Percentiles rank a stretch among this genome's conserved stretches.
These are phyloP conservation scores for Naganishia vishniacii DNA, from an alignment of 768 basidiomycete genomes.

Conservation along the genomic window DNA sequence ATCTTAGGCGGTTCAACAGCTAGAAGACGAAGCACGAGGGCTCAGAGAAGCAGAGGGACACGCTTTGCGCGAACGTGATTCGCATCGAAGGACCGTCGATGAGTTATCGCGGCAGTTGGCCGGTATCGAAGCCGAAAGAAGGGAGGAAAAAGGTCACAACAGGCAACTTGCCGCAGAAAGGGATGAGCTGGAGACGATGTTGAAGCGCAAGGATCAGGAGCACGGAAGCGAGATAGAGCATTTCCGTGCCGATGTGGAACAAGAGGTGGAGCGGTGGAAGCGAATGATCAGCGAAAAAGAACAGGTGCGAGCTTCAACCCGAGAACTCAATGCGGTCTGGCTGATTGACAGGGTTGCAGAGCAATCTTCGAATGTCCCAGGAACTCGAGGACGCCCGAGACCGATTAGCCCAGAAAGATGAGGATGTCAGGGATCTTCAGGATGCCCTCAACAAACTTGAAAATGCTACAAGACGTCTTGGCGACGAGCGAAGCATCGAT, in stretches of 20 bases:
- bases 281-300: constrained; percentile 38
- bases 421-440: constrained; percentile 70
- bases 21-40: constrained; percentile 13
- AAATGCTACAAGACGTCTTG: constrained; percentile 68
- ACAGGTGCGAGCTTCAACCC: constrained; percentile 26
- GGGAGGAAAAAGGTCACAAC: constrained; percentile 37
- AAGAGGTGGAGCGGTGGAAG: constrained; percentile 30
- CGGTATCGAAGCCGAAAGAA: constrained; percentile 26
- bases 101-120: constrained; percentile 50
- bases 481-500: constrained; percentile 76
- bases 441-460: constrained; percentile 65
- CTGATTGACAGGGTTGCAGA: constrained; percentile 23
- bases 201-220: constrained; percentile 19
- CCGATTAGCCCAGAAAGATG: constrained; percentile 65
- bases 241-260: constrained; percentile 22
- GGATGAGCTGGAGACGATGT: constrained; percentile 57
- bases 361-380: constrained; percentile 31
- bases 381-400: constrained; percentile 45
- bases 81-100: constrained; percentile 32
- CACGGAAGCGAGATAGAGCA: constrained; percentile 28
- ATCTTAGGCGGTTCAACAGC: not conserved
- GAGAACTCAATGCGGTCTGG: not conserved
- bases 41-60: constrained; percentile 21
- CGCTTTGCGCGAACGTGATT: constrained; percentile 25
- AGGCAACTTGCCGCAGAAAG: constrained; percentile 63